Base-by-base conservation (phyloP, 1,284 basidiomycete species). In the Trichosporon faecale region DNA sequence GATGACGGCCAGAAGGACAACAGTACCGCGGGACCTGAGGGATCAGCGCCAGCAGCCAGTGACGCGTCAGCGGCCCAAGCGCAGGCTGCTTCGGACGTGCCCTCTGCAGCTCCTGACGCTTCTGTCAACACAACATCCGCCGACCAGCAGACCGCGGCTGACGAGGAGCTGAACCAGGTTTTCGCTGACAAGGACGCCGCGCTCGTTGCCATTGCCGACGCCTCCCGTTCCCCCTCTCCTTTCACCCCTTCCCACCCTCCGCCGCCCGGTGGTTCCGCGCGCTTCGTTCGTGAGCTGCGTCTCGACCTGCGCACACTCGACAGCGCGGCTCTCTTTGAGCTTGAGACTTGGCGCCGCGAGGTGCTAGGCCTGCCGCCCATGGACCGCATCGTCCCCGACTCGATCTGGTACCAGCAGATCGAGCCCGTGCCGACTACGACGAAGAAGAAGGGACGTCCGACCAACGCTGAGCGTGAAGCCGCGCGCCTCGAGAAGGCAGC, bases 331-430 rank as follows among this genome's bases (percentile, higher is more conserved):
- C 72, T 82, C 18, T 79, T 79, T 65, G 72, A 75, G 0, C 73
- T 82, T 14, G 80, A 82, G 64, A 70, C 69, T 9, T 82, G 80
- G 80, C 73, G 80, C 16, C 72, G 80, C 16, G 72, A 78, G 61
- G 60, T 72, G 1, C 66, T 81, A 11, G 74, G 73, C 7, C 61
- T 81, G 12, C 70, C 71, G 21, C 75, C 73, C 21, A 67, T 78
- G 23, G 73, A 71, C 37, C 69, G 75, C 68, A 68, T 73, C n/a
- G 67, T 68, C 33, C 78, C 78, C 5, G 65, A 67, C 46, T 71
- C 69, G 1, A 74, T 70, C 8, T 74, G 73, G 73, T 76, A 74
- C 65, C 33, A 66, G 49, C 66, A 65, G 57, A 61, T 63, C 12
- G n/a, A 68, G 49, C 35, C 49, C 2, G 23, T 7, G 2, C 66